phyloP scores from a whole-genome alignment of 768 basidiomycete species.

The Mrakia gelida region DNA sequence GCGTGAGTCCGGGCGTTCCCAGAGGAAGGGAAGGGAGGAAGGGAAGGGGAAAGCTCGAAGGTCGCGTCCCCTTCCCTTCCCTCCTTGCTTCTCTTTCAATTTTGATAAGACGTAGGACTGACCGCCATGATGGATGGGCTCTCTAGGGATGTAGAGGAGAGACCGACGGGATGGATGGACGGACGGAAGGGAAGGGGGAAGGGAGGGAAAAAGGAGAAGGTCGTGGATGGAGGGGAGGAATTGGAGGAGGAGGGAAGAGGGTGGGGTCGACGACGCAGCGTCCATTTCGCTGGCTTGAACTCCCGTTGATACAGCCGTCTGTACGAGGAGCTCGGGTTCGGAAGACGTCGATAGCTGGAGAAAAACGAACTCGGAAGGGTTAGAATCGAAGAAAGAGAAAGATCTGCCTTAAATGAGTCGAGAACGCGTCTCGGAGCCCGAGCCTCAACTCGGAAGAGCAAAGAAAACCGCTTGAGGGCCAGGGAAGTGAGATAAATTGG shows the following conservation, averaged over 20 bases:
- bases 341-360: neutral
- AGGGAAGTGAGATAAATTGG: no score
- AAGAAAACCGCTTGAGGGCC: no score
- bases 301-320: neutral
- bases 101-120: neutral
- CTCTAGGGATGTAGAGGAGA: neutral
- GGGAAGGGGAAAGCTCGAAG: neutral
- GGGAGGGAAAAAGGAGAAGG: neutral
- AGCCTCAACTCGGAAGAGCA: neutral
- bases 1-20: neutral
- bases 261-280: neutral
- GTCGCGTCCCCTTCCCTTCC: slow-evolving; percentile 3
- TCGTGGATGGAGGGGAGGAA: neutral
- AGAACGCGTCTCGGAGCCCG: neutral
- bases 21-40: neutral
- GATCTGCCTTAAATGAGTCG: neutral
- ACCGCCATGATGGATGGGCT: slow-evolving; percentile 13
- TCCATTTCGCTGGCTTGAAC: neutral
- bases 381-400: neutral
- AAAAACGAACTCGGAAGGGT: neutral
- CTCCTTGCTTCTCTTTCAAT: neutral
- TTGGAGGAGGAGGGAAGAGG: neutral
- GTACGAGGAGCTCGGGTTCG: neutral
- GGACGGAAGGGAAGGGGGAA: neutral
- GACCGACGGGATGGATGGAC: neutral